Conservation (phyloP, 768 basidiomycete species). For the Gloeostereum incarnatum region DNA sequence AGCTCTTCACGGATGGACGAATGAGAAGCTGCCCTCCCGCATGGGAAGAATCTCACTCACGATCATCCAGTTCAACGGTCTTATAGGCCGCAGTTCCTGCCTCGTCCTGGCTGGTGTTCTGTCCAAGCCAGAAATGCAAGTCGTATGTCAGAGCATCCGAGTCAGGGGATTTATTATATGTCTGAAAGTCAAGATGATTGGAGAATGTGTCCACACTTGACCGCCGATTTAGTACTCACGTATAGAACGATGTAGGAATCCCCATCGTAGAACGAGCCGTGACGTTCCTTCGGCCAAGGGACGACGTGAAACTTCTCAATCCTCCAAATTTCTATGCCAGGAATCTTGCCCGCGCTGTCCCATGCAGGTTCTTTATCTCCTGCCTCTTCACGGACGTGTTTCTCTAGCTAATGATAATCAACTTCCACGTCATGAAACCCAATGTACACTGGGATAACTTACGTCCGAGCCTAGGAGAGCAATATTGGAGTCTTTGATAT, state of each 20-base stretch:
- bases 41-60: constrained; percentile 21
- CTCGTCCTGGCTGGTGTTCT: constrained; percentile 51
- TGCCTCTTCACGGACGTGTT: constrained; percentile 40
- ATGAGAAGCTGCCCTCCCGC: background rate
- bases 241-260: constrained; percentile 61
- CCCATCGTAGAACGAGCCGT: constrained; percentile 52
- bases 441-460: constrained; percentile 11
- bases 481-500: constrained; percentile 57
- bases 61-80: constrained; percentile 58
- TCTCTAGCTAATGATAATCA: constrained; percentile 35
- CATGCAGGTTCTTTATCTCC: constrained; percentile 44
- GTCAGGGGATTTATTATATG: constrained; percentile 45
- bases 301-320: constrained; percentile 48
- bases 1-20: constrained; percentile 34
- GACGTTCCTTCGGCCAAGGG: constrained; percentile 40
- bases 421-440: background rate
- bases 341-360: constrained; percentile 30
- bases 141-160: constrained; percentile 39
- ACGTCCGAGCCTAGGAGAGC: constrained; percentile 57
- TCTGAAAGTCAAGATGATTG: constrained; percentile 22
- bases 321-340: constrained; percentile 47
- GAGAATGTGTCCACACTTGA: background rate
- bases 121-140: constrained; percentile 60
- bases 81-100: constrained; percentile 54
- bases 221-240: constrained; percentile 22